Evolutionary conservation across 2,329 filamentous ascomycete species (phyloP).

Genomic region (Alternaria metachromatica): DNA sequence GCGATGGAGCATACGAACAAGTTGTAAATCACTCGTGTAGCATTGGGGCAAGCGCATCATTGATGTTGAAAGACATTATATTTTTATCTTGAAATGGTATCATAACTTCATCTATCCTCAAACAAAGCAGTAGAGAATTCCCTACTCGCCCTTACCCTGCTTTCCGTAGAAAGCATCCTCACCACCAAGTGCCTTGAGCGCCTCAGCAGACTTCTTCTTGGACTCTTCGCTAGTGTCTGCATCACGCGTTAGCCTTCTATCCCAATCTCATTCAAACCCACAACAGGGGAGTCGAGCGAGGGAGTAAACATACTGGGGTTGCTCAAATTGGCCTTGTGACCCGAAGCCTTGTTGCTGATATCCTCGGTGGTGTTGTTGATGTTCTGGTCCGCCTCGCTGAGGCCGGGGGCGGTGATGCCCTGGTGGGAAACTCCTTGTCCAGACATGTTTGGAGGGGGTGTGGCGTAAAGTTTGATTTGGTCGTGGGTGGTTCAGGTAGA

Average conservation of each 20-base stretch:
- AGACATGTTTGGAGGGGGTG: neutral
- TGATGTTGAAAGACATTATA: neutral
- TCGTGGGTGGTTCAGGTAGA: too few species aligned
- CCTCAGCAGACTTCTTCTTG: slow-evolving; percentile 54
- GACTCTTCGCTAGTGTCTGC: slow-evolving; percentile 40
- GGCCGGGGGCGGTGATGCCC: slow-evolving; percentile 25
- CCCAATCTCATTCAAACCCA: too few species aligned
- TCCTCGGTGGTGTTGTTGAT: slow-evolving; percentile 34
- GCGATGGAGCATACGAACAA: neutral
- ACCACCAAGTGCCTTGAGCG: slow-evolving; percentile 53
- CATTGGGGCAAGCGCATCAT: neutral
- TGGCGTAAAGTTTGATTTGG: neutral
- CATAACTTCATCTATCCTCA: neutral
- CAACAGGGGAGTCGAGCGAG: too few species aligned
- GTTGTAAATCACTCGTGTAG: too few species aligned
- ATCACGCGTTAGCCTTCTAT: neutral
- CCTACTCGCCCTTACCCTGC: slow-evolving; percentile 50
- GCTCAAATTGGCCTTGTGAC: slow-evolving; percentile 58
- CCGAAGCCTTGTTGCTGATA: slow-evolving; percentile 28
- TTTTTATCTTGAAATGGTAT: neutral
- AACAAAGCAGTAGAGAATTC: too few species aligned
- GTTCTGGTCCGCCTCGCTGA: slow-evolving; percentile 27
- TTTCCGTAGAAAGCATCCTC: slow-evolving; percentile 54
- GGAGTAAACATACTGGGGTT: too few species aligned
- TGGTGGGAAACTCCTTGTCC: slow-evolving; percentile 11